Percentiles rank a stretch among this genome's conserved stretches.
Evolutionary conservation across 2,329 filamentous ascomycete species (phyloP).

Genomic region (Tolypocladium nubicola): DNA sequence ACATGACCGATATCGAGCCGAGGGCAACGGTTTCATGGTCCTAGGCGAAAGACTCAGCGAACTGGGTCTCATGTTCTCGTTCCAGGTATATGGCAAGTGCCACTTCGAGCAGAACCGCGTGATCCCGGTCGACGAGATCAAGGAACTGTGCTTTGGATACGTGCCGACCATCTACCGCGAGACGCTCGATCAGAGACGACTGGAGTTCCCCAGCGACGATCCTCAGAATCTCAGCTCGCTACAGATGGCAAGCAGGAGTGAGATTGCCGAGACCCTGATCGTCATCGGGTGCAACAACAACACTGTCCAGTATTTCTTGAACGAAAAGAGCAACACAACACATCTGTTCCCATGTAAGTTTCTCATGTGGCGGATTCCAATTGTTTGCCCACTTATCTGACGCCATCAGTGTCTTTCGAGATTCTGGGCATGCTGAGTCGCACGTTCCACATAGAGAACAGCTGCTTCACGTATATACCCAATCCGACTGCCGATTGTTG

Average conservation of each 20-base stretch:
- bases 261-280: conserved; percentile 41
- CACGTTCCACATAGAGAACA: conserved; percentile 37
- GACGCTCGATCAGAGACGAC: conserved; percentile 25
- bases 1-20: conserved; percentile 39
- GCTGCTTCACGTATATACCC: conserved; percentile 41
- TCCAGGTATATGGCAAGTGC: conserved; percentile 38
- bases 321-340: conserved; percentile 25
- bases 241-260: conserved; percentile 35
- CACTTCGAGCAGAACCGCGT: conserved; percentile 38
- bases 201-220: conserved; percentile 28
- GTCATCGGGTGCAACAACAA: conserved; percentile 43
- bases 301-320: conserved; percentile 33
- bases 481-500: conserved; percentile 46
- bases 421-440: conserved; percentile 46
- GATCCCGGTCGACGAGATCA: conserved; percentile 41
- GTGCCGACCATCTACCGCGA: conserved; percentile 43
- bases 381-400: not conserved
- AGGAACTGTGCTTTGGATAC: conserved; percentile 44
- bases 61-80: conserved; percentile 43
- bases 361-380: not conserved
- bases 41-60: conserved; percentile 34
- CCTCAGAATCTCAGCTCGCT: conserved; percentile 30
- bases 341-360: conserved; percentile 40
- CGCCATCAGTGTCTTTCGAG: conserved; percentile 40
- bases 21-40: conserved; percentile 44